Evolutionary conservation across 2,329 filamentous ascomycete genomes (phyloP).

Genomic region (Rhynchosporium agropyri): DNA sequence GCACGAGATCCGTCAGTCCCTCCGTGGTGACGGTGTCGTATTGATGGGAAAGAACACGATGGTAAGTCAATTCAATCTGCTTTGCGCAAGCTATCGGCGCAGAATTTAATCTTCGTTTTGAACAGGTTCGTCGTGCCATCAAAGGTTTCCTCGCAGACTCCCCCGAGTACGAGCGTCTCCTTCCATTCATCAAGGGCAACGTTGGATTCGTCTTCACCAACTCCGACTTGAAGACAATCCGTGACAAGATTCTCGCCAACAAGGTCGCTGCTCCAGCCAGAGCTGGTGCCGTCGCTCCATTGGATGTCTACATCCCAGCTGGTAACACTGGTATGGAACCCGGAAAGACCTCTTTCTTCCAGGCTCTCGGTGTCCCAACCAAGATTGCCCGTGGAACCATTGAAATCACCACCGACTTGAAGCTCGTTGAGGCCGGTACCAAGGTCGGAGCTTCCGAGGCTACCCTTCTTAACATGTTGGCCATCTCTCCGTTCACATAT

Average conservation of each 20-base stretch:
- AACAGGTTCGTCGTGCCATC: slow-evolving; percentile 88
- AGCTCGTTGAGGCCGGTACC: slow-evolving; percentile 88
- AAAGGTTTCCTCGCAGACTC: slow-evolving; percentile 89
- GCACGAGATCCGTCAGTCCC: slow-evolving; percentile 97
- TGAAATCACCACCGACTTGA: slow-evolving; percentile 97
- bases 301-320: slow-evolving; percentile 91
- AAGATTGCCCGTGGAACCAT: slow-evolving; percentile 99
- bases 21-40: slow-evolving; percentile 90
- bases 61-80: slow-evolving; percentile 54
- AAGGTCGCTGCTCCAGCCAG: slow-evolving; percentile 96
- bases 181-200: slow-evolving; percentile 96
- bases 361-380: slow-evolving; percentile 99
- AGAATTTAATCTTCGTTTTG: slow-evolving; percentile 26
- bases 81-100: neutral
- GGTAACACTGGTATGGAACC: slow-evolving; percentile 99
- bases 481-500: slow-evolving; percentile 99
- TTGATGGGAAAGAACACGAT: slow-evolving; percentile 99
- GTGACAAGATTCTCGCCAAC: slow-evolving; percentile 94
- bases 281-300: slow-evolving; percentile 94
- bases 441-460: slow-evolving; percentile 99
- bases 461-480: slow-evolving; percentile 98
- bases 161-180: slow-evolving; percentile 97
- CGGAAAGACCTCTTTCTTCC: slow-evolving; percentile 99
- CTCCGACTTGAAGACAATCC: slow-evolving; percentile 84
- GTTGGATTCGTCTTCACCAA: slow-evolving; percentile 99